phyloP scores from a whole-genome alignment of 1,139 yeast species.

The Protomyces inundatus region DNA sequence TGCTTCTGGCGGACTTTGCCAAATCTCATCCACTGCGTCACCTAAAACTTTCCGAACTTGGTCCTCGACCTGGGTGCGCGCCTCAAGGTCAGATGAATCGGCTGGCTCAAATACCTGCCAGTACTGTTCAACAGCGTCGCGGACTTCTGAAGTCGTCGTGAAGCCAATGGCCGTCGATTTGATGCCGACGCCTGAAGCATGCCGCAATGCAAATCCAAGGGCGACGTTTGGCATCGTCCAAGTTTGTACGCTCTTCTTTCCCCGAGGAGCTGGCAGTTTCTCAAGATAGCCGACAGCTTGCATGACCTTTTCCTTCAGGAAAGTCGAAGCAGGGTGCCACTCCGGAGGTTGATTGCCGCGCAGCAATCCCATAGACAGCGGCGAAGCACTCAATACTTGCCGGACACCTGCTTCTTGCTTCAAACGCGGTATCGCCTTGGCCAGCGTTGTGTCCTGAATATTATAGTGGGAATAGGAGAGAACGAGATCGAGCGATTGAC shows the following conservation, averaged over 20 bases:
- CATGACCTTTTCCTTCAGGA: slow-evolving; percentile 43
- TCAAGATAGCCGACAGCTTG: slow-evolving; percentile 54
- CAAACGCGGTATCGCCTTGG: slow-evolving; percentile 50
- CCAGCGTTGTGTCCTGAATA: slow-evolving; percentile 64
- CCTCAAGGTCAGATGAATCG: background rate
- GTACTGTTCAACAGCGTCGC: slow-evolving; percentile 5
- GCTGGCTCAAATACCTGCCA: slow-evolving; percentile 2
- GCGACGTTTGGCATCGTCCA: slow-evolving; percentile 77
- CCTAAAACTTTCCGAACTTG: slow-evolving; percentile 1
- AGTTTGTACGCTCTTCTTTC: slow-evolving; percentile 41
- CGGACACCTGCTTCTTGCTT: slow-evolving; percentile 47
- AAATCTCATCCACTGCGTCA: slow-evolving; percentile 13
- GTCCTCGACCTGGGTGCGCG: background rate
- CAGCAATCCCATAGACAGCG: slow-evolving; percentile 79
- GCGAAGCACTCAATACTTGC: slow-evolving; percentile 69
- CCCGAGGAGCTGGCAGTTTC: background rate
- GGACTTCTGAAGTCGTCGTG: slow-evolving; percentile 5
- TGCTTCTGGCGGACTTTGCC: slow-evolving; percentile 19
- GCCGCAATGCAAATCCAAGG: slow-evolving; percentile 63
- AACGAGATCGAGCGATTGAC: slow-evolving; percentile 61
- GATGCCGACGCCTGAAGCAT: slow-evolving; percentile 30
- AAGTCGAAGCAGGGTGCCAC: slow-evolving; percentile 76
- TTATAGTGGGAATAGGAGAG: slow-evolving; percentile 79
- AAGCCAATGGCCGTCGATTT: slow-evolving; percentile 18
- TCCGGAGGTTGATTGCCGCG: slow-evolving; percentile 60